A percentile compares a stretch with the other conserved stretches of the same genome.
These are phyloP conservation scores for Telfairia occidentalis DNA, from an alignment of 331 rosid species.

Conservation along the genomic window DNA sequence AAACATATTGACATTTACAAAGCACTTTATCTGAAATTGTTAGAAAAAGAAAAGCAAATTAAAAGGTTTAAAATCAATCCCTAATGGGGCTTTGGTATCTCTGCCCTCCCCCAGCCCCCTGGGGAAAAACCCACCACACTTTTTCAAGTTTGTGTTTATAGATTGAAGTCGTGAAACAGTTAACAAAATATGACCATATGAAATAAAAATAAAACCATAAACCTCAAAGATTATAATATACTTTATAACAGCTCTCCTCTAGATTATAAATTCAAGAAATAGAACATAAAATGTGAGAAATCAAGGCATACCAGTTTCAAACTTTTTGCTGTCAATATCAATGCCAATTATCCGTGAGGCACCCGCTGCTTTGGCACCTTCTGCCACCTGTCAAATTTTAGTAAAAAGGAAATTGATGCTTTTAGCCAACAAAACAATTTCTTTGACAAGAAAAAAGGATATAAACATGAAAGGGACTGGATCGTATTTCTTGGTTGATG, in stretches of 20 bases:
- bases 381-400: conserved; percentile 58
- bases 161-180: not conserved
- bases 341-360: conserved; percentile 85
- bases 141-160: not conserved
- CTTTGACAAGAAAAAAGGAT: not conserved
- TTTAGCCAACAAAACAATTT: not conserved
- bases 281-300: conserved; percentile 6
- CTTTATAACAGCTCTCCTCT: conserved; percentile 2
- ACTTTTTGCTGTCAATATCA: conserved; percentile 72
- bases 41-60: not conserved
- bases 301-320: conserved; percentile 49
- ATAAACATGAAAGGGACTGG: not conserved
- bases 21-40: not conserved
- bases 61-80: not conserved
- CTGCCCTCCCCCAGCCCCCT: not conserved
- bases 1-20: not conserved
- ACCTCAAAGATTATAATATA: not conserved
- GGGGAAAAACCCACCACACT: not conserved
- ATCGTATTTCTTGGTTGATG: not conserved
- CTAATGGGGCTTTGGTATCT: not conserved
- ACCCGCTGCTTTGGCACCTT: conserved; percentile 92
- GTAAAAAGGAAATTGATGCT: not conserved
- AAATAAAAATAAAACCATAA: not conserved
- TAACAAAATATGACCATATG: not conserved
- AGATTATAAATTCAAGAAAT: conserved; percentile 11